Base-by-base conservation (phyloP, 1,284 basidiomycete species). In the Tilletia setariae region DNA sequence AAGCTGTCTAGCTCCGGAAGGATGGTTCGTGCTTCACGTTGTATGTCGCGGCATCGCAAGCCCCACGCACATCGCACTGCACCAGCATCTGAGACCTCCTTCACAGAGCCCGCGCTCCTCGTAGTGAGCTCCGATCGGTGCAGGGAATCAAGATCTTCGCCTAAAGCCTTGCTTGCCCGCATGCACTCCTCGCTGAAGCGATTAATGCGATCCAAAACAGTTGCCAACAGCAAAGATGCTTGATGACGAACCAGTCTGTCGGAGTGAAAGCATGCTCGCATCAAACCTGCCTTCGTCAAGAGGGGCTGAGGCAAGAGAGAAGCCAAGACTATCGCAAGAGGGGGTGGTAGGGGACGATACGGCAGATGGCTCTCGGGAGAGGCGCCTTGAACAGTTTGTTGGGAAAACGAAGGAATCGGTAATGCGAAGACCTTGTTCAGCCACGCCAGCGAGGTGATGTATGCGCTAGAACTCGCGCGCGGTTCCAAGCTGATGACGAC, bases 361-460 rank as follows among this genome's bases (percentile, higher is more conserved):
- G 51, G 13, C 51, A 25, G 23, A 6, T 28, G 16, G n/a, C 23
- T 15, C 51, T 53, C 28, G 6, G 21, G 21, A 2, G 51, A 23
- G 13, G 51, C 6, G 6, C 4, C 21, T 23, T 21, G 32, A 35
- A 16, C 56, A n/a, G 32, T 15, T 59, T 59, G 8, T 9, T 6
- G 8, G 4, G 53, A 8, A 9, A 85, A 76, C 9, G 76, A 70
- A 0, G 93, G 93, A 0, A 93, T 84, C 0, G 90, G 88, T 0
- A 93, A 86, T 0, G 90, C 90, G 61, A 95, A 86, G 42, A 94
- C 87, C 1, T 87, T 85, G 0, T 90, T 90, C 49, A 93, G 87
- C 78, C 93, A 91, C 1, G 91, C 86, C 69, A 94, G 88, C 66
- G 93, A 94, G 1, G 90, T 88, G 40, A 96, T 88, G 93, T 93